These are phyloP conservation scores for Cucurbita ficifolia DNA, from an alignment of 306 rosid genomes.

Conservation along the genomic window DNA sequence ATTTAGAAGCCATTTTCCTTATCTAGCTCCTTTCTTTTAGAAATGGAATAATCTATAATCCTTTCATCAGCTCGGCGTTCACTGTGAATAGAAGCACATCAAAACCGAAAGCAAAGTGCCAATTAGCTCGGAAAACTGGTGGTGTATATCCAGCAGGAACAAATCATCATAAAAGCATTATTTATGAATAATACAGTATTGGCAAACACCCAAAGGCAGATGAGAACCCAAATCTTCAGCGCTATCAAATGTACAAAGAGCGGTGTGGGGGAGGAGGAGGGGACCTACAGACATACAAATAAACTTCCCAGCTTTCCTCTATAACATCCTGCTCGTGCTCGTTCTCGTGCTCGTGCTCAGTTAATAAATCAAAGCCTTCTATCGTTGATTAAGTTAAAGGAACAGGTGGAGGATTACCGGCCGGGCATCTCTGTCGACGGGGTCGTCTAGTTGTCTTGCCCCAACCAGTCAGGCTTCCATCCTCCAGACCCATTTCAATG, in stretches of 20 bases:
- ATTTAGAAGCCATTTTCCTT: not conserved
- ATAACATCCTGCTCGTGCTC: conserved; percentile 18
- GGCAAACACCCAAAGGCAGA: conserved; percentile 38
- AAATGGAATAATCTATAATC: not conserved
- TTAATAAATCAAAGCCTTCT: conserved; percentile 42
- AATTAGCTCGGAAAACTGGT: conserved; percentile 15
- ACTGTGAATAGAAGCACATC: not conserved
- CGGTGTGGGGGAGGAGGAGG: too few species aligned
- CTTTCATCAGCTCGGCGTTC: not conserved
- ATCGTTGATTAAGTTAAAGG: conserved; percentile 43
- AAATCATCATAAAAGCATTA: conserved; percentile 61
- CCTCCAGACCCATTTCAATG: conserved; percentile 68
- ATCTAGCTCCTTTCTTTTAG: not conserved
- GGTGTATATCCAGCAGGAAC: conserved; percentile 32
- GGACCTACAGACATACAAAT: conserved; percentile 26
- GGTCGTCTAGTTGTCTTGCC: conserved; percentile 96
- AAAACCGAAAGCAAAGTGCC: conserved; percentile 5
- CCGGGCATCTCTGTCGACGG: conserved; percentile 79
- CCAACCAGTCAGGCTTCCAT: conserved; percentile 91
- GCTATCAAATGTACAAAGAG: conserved; percentile 60
- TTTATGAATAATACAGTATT: conserved; percentile 62
- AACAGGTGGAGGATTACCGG: conserved; percentile 47
- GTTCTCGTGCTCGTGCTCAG: conserved; percentile 2
- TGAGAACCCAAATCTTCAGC: conserved; percentile 55
- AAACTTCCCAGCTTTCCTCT: conserved; percentile 37